Base-by-base conservation (phyloP, 345 rosid species). In the Hirschfeldia incana region DNA sequence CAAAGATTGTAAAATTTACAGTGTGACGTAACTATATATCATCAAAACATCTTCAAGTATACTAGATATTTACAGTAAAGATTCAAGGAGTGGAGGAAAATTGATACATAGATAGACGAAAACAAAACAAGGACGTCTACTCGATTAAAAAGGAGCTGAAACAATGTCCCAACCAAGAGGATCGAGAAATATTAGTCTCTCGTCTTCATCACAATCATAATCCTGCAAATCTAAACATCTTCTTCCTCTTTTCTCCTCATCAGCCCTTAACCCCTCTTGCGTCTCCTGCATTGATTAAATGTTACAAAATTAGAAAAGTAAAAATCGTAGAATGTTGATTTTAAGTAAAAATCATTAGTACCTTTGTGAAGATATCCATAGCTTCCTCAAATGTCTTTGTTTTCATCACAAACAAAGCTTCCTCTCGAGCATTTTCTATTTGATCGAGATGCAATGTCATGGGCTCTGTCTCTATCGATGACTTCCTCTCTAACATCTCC, bases 381-480 rank as follows among this genome's bases (percentile, higher is more conserved):
- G 83, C 83, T 75, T 80, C 76, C n/a, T 80, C 15, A 29, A 65
- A 55, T 13, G 80, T 80, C 9, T 80, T 80, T 0, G 83, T 80
- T 30, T 44, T 75, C 4, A 80, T 13, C 1, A 80, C 73, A 69
- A 0, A 75, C 58, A 75, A 29, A 29, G 83, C 83, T 57, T 75
- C 83, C 33, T 75, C 80, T n/a, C 83, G 59, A 21, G 83, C 83
- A 70, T 65, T 57, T 33, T 65, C 67, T 2, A 80, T 6, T 44
- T 80, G 73, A n/a, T 75, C 76, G 1, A 80, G 63, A 80, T 65
- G 64, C 9, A 80, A 64, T 8, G 83, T 80, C 83, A 70, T 70
- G 1, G 83, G 83, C 69, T 80, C 83, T 5, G 80, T 75, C 27
- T 80, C 83, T 64, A 80, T 80, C 58, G 83, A 80, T 0, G 83